These are phyloP conservation scores for Calendula officinalis DNA, from an alignment of 129 eudicot species.

Conservation along the genomic window DNA sequence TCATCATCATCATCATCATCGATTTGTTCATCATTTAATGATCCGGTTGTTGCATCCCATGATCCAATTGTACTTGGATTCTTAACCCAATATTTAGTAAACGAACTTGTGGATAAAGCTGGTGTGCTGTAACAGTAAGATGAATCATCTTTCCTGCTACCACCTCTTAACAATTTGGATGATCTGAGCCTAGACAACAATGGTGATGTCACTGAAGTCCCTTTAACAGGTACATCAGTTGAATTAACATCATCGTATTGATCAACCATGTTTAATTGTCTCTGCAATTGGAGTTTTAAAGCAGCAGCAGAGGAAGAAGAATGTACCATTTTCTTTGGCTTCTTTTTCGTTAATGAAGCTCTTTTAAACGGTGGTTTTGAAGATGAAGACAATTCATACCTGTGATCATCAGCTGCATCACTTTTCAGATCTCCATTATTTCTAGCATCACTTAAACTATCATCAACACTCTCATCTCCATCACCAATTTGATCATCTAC, in stretches of 20 bases:
- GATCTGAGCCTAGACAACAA: constrained; percentile 69
- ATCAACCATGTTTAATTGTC: constrained; percentile 50
- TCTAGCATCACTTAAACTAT: constrained; percentile 73
- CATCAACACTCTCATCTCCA: constrained; percentile 64
- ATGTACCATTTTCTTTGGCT: constrained; percentile 42
- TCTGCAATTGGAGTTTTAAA: constrained; percentile 38
- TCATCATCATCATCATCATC: constrained; percentile 70
- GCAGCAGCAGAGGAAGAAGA: constrained; percentile 37
- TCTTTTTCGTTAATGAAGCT: constrained; percentile 40
- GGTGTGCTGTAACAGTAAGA: constrained; percentile 82
- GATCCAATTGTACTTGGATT: constrained; percentile 85
- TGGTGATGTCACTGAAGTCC: constrained; percentile 54
- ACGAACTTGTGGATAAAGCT: constrained; percentile 78
- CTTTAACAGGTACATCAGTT: constrained; percentile 47
- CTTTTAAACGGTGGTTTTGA: constrained; percentile 51
- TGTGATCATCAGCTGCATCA: constrained; percentile 35
- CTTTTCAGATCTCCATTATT: constrained; percentile 61
- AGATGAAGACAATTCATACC: constrained; percentile 37
- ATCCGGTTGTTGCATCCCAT: constrained; percentile 80
- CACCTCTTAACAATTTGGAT: constrained; percentile 44
- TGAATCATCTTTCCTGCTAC: constrained; percentile 66
- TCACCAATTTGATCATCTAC: constrained; percentile 31
- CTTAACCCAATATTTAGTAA: constrained; percentile 44
- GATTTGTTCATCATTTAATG: constrained; percentile 57
- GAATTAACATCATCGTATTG: constrained; percentile 63